These are phyloP conservation scores for Melampsora americana DNA, from an alignment of 1,284 basidiomycete species.

Conservation along the genomic window DNA sequence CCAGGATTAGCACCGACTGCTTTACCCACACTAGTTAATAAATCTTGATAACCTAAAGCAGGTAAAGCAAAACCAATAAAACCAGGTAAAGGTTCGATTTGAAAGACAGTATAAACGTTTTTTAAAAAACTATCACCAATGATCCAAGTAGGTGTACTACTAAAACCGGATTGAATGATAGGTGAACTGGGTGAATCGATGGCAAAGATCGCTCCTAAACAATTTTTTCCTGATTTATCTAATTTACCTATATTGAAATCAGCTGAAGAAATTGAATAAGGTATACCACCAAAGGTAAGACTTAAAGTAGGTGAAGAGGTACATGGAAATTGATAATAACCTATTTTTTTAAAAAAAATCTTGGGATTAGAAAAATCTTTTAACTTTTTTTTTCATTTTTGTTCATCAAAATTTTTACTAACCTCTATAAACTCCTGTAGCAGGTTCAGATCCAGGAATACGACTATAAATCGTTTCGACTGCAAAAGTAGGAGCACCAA, in stretches of 20 bases:
- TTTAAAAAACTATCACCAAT: slow-evolving; percentile 53
- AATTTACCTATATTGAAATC: slow-evolving; percentile 53
- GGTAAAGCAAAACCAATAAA: slow-evolving; percentile 37
- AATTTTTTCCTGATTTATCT: slow-evolving; percentile 47
- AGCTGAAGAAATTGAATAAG: slow-evolving; percentile 47
- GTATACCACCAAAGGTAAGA: slow-evolving; percentile 41
- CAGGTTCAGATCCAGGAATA: slow-evolving; percentile 59
- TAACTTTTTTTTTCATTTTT: too few relatives aligned
- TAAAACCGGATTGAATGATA: neutral
- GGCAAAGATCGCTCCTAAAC: slow-evolving; percentile 51
- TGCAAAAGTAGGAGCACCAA: slow-evolving; percentile 60
- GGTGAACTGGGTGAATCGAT: neutral
- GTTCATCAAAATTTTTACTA: too few relatives aligned
- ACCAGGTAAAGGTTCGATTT: neutral
- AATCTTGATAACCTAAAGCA: slow-evolving; percentile 14
- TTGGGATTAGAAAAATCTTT: too few relatives aligned
- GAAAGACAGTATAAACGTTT: slow-evolving; percentile 48
- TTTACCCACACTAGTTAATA: slow-evolving; percentile 15
- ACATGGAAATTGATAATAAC: slow-evolving; percentile 38
- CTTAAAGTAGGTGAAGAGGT: slow-evolving; percentile 21
- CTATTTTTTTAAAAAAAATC: slow-evolving; percentile 7
- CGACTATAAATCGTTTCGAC: slow-evolving; percentile 62
- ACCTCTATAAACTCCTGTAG: slow-evolving; percentile 51
- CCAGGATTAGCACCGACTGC: neutral
- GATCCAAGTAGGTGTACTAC: slow-evolving; percentile 38